phyloP scores from a whole-genome alignment of 2,329 filamentous ascomycete species.

The Dothideomycetidae sp. region DNA sequence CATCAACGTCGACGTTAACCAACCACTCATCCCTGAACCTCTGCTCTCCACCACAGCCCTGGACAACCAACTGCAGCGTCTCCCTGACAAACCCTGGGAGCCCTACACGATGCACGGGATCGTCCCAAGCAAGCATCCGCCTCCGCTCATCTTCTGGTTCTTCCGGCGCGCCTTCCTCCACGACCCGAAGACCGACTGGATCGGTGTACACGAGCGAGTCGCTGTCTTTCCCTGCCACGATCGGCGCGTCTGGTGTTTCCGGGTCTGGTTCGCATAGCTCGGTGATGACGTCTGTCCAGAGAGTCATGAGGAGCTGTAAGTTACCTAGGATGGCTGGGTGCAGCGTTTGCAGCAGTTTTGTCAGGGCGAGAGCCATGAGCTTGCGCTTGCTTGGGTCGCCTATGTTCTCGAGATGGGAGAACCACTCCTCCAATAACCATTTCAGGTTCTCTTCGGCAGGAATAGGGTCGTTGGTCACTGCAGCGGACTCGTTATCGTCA shows the following conservation, averaged over 20 bases:
- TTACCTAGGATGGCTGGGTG: conserved; percentile 29
- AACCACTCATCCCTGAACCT: conserved; percentile 55
- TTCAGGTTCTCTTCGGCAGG: conserved; percentile 23
- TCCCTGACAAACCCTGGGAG: conserved; percentile 50
- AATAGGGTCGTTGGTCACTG: conserved; percentile 9
- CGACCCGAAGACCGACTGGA: conserved; percentile 14
- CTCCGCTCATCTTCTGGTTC: conserved; percentile 32
- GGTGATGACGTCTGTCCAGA: conserved; percentile 58
- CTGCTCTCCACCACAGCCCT: conserved; percentile 47
- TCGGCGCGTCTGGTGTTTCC: conserved; percentile 19
- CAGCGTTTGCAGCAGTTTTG: conserved; percentile 52
- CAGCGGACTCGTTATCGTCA: conserved; percentile 20
- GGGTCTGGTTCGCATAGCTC: conserved; percentile 50
- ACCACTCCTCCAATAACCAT: conserved; percentile 47
- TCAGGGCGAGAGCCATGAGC: conserved; percentile 57
- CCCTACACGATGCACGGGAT: conserved; percentile 54
- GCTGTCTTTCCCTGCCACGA: conserved; percentile 15
- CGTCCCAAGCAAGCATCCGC: conserved; percentile 40
- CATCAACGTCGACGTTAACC: conserved; percentile 60
- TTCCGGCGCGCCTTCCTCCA: conserved; percentile 18
- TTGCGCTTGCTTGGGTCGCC: conserved; percentile 53
- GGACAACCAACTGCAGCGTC: conserved; percentile 45
- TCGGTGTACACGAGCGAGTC: conserved; percentile 29
- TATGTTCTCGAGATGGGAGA: conserved; percentile 53
- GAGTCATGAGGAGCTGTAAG: conserved; percentile 58